These are phyloP conservation scores for Blastobotrys raffinosifermentans DNA, from an alignment of 1,139 yeast genomes.

Conservation along the genomic window DNA sequence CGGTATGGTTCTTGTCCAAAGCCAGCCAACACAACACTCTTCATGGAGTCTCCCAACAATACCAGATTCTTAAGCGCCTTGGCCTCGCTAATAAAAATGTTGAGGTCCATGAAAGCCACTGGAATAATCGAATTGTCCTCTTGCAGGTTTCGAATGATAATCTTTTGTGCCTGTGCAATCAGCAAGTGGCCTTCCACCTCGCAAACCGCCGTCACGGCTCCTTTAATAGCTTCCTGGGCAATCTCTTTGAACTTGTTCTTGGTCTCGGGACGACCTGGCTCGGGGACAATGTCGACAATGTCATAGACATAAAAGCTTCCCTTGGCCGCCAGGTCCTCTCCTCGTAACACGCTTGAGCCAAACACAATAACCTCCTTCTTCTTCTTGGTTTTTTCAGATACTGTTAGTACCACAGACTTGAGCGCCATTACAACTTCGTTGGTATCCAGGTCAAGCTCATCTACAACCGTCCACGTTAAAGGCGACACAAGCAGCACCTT, in stretches of 20 bases:
- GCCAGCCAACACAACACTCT: conserved; percentile 78
- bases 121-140: conserved; percentile 80
- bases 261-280: conserved; percentile 81
- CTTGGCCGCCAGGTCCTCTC: conserved; percentile 77
- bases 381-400: conserved; percentile 46
- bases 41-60: conserved; percentile 72
- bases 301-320: conserved; percentile 77
- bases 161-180: conserved; percentile 83
- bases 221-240: conserved; percentile 72
- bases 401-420: conserved; percentile 55
- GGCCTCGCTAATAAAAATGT: conserved; percentile 71
- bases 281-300: conserved; percentile 80
- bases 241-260: conserved; percentile 71
- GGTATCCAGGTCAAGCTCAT: conserved; percentile 56
- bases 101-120: conserved; percentile 86
- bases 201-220: conserved; percentile 75
- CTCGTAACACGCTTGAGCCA: conserved; percentile 72
- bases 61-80: conserved; percentile 79
- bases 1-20: conserved; percentile 92
- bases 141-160: conserved; percentile 70
- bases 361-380: conserved; percentile 66
- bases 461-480: conserved; percentile 69
- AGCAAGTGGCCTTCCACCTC: conserved; percentile 81
- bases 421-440: conserved; percentile 61
- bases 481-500: conserved; percentile 66